Evolutionary conservation across 768 basidiomycete species (phyloP), one percentile per base, ranked within the genome.

Genomic region (Pleurotus tuoliensis): DNA sequence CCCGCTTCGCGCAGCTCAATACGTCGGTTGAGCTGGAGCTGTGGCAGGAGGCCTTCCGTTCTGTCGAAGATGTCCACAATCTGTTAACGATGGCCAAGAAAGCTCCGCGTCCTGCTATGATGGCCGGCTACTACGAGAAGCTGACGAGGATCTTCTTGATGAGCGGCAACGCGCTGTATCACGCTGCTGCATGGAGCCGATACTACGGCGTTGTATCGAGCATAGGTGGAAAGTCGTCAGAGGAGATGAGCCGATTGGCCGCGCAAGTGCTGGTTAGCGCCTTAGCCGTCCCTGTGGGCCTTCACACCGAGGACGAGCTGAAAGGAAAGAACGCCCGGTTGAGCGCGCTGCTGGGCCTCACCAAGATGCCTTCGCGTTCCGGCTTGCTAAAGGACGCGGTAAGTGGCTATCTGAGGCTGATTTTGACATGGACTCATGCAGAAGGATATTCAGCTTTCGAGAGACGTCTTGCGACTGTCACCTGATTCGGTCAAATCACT

Each of bases 81-180:
- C 82, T 98, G 37, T 84, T 99, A 61, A 91, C 87, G 9, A 87
- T 93, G 83, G 89, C 90, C 25, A 96, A 96, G 71, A 96, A 94
- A 72, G 85, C 92, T 0, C 92, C 94, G 1, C 87, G 93, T 34
- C 92, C 93, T 0, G 81, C 87, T 11, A 96, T 98, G 94, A 98
- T 98, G 95, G 93, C 94, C 58, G 94, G 92, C 71, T 98, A 98
- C 74, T 98, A 98, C 74, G 94, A 98, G 71, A 98, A 98, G 73
- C 84, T 98, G 61, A 92, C 95, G 43, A 90, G 88, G 67, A 96
- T 99, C 61, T 99, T 98, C 79, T 80, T 95, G 64, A 96, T 94
- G 78, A 92, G 90, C 58, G 91, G 93, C 13, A 96, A 94, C 64
- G 88, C 93, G 3, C 77, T 99, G 12, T 98, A 94, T 74, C 96